Evolutionary conservation across 2,329 filamentous ascomycete species (phyloP).

Genomic region (Phyllosticta citriasiana): DNA sequence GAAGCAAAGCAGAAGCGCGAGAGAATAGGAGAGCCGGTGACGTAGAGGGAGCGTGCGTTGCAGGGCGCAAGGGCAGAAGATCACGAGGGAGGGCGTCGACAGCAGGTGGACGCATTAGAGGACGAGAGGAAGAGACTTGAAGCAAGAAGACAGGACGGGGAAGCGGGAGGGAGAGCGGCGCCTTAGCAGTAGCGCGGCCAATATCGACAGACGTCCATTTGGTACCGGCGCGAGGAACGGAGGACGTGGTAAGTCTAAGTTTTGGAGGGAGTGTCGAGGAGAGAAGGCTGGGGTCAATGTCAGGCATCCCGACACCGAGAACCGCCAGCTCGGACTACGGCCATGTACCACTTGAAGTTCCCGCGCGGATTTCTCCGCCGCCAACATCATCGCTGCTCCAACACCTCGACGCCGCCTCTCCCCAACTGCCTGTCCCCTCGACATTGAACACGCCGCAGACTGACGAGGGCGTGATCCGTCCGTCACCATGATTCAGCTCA

Average conservation of each 20-base stretch:
- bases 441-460: background rate
- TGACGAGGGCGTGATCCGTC: background rate
- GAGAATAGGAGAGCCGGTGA: constrained; percentile 8
- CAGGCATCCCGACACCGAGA: constrained; percentile 8
- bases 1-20: background rate
- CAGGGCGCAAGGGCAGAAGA: constrained; percentile 7
- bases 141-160: constrained; percentile 1
- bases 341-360: background rate
- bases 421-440: background rate
- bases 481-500: constrained; percentile 63
- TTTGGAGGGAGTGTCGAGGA: background rate
- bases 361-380: constrained; percentile 4
- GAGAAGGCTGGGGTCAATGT: background rate
- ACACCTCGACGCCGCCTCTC: constrained; percentile 4
- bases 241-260: background rate
- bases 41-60: constrained; percentile 10
- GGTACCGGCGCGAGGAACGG: background rate
- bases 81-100: constrained; percentile 10
- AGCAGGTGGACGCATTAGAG: constrained; percentile 6
- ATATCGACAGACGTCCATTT: background rate
- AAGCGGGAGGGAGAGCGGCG: constrained; percentile 19
- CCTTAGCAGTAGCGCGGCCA: constrained; percentile 6
- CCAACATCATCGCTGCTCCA: constrained; percentile 1
- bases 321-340: background rate
- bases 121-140: constrained; percentile 11